Evolutionary conservation across 2,329 filamentous ascomycete species (phyloP), one percentile per base, ranked within the genome.

Genomic region (Fusarium neocosmosporiellum): DNA sequence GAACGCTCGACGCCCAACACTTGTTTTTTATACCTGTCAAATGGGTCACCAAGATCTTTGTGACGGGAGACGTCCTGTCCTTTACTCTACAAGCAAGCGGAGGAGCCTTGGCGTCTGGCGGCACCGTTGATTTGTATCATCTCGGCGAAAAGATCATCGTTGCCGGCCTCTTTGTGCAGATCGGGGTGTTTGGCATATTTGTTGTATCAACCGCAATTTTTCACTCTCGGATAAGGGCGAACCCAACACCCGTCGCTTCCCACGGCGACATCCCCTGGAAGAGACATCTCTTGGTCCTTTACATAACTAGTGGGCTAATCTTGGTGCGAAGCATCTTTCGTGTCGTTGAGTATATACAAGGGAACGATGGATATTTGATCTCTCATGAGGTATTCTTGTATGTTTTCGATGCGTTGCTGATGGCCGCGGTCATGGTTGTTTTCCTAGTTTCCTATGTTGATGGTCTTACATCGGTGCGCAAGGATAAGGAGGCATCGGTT

Each of bases 171-270:
- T 79, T 86, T 5, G 77, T 90, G 1, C 89, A 91, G 67, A 81
- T 90, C 4, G 31, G 86, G 6, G 83, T 87, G 48, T 89, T 90
- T 59, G 81, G 82, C 1, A 78, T 89, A n/a, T 91, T 91, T 67
- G 78, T 89, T 7, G 10, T 84, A 0, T 80, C 84, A 0, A 82
- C 86, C 0, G 67, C 82, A 0, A 67, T 85, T 0, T 89, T 88
- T 71, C 83, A 89, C 63, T 66, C 65, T 2, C 61, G 67, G 0
- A 70, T 77, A 7, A 31, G 34, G 0, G 37, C n/a, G 1, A 41
- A 37, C 2, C 74, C 66, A 1, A 73, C 65, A 0, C 39, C 18
- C 0, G 59, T 62, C 2, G 71, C 72, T 0, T 46, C 43, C 20
- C 46, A 50, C 7, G 46, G 27, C 3, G 22, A 27, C 5, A 1